Base-by-base conservation (phyloP, 805 yeast species). In the Blastobotrys americana region DNA sequence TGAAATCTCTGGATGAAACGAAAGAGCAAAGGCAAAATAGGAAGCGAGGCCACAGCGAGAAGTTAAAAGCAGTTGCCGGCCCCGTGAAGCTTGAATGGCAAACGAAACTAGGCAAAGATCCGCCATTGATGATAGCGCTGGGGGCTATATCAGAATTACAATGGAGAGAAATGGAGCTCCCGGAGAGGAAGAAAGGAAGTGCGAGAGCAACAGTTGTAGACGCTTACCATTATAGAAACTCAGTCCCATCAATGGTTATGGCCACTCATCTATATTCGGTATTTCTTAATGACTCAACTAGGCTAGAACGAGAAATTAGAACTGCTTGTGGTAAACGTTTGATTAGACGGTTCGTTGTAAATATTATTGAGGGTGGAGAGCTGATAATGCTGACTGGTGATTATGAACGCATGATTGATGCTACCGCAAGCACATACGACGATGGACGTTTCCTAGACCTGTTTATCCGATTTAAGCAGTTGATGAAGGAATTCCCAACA, bases 221-320 rank as follows among this genome's bases (percentile, higher is more conserved):
- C 10, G 48, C 60, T 3, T 47, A 47, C 15, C 44, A 50, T 10
- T 58, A 48, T 43, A 52, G 70, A 8, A 37, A 43, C 21, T 16
- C 46, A 1, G 18, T 61, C n/a, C 67, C 70, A 2, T 60, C 59
- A 4, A 41, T 61, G 22, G 66, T 60, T 9, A 51, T 56, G 46
- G 46, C 58, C 6, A 56, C 58, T 13, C 69, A 66, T 28, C 41
- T 67, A 13, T 60, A 65, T 42, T 66, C 69, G 2, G 49, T 67
- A 2, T 64, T 54, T 44, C 61, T 66, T 1, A 47, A 50, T 16
- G 46, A 55, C n/a, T 57, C 67, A 2, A 68, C 72, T 2, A 50
- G 46, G 18, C 60, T 68, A 1, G 72, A 67, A 39, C 59, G 66
- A 1, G 61, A 55, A 23, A 37, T 67, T 5, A 52, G 47, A 19